These are phyloP conservation scores for Tausonia pullulans DNA, from an alignment of 1,284 basidiomycete species.

Conservation along the genomic window DNA sequence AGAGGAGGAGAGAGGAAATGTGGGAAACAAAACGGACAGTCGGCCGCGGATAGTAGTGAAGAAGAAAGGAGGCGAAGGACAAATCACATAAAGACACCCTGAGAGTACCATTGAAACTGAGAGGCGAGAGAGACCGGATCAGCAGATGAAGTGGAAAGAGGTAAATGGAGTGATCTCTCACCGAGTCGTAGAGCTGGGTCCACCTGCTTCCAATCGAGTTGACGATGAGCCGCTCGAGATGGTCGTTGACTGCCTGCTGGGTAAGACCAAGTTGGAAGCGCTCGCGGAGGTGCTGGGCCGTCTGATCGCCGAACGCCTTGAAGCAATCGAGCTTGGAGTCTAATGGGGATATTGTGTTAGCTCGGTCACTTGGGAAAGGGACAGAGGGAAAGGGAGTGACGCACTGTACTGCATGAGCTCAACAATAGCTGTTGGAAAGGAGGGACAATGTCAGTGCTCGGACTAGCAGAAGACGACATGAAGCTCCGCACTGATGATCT, in stretches of 20 bases:
- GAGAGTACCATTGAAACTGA: conserved; percentile 3
- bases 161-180: neutral
- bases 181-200: conserved; percentile 80
- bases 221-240: conserved; percentile 77
- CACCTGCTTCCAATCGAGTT: conserved; percentile 81
- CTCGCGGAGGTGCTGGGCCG: conserved; percentile 73
- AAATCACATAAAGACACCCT: neutral
- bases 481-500: conserved; percentile 70
- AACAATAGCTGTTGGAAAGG: conserved; percentile 55
- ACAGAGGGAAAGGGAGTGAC: conserved; percentile 17
- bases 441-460: neutral
- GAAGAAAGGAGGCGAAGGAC: neutral
- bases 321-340: conserved; percentile 93
- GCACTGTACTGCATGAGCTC: conserved; percentile 91
- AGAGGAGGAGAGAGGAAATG: too few species aligned
- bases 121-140: neutral
- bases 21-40: too few species aligned
- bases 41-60: neutral
- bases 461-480: conserved; percentile 6
- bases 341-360: conserved; percentile 27
- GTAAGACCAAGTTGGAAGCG: conserved; percentile 88
- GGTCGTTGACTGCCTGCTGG: conserved; percentile 72
- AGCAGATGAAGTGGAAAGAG: neutral
- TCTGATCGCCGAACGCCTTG: conserved; percentile 77
- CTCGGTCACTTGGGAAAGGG: neutral